Evolutionary conservation across 2,329 filamentous ascomycete genomes (phyloP).

Genomic region (Coniochaeta pulveracea): DNA sequence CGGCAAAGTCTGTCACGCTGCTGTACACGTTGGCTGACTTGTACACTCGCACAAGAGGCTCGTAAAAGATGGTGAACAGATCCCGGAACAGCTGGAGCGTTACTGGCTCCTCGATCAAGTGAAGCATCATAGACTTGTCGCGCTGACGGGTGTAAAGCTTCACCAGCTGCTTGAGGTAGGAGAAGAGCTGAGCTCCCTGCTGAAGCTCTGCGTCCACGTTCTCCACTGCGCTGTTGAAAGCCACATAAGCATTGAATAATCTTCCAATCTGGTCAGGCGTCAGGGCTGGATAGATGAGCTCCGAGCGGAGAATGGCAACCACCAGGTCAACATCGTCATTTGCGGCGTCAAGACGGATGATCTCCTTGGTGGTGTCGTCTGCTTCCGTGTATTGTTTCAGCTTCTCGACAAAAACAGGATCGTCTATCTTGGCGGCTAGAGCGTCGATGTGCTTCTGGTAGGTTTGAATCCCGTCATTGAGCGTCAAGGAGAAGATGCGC

Average conservation of each 20-base stretch:
- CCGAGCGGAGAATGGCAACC: slow-evolving; percentile 72
- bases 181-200: slow-evolving; percentile 84
- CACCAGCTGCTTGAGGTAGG: slow-evolving; percentile 85
- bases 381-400: slow-evolving; percentile 69
- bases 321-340: slow-evolving; percentile 72
- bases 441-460: slow-evolving; percentile 82
- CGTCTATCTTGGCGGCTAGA: slow-evolving; percentile 67
- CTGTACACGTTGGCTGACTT: slow-evolving; percentile 98
- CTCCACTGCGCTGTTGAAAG: slow-evolving; percentile 90
- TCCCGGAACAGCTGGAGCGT: slow-evolving; percentile 93
- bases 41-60: slow-evolving; percentile 92
- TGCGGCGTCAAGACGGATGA: slow-evolving; percentile 62
- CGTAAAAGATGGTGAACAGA: slow-evolving; percentile 97
- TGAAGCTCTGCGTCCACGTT: slow-evolving; percentile 82
- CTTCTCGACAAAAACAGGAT: slow-evolving; percentile 68
- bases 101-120: slow-evolving; percentile 91
- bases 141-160: slow-evolving; percentile 85
- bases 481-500: slow-evolving; percentile 82
- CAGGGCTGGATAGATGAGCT: slow-evolving; percentile 61
- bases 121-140: slow-evolving; percentile 96
- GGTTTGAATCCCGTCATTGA: slow-evolving; percentile 79
- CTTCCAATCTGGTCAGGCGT: slow-evolving; percentile 66
- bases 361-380: slow-evolving; percentile 62
- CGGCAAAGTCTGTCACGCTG: slow-evolving; percentile 91
- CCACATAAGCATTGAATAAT: slow-evolving; percentile 89